These are phyloP conservation scores for Starmerella sp. DNA, from an alignment of 805 yeast species.

Conservation along the genomic window DNA sequence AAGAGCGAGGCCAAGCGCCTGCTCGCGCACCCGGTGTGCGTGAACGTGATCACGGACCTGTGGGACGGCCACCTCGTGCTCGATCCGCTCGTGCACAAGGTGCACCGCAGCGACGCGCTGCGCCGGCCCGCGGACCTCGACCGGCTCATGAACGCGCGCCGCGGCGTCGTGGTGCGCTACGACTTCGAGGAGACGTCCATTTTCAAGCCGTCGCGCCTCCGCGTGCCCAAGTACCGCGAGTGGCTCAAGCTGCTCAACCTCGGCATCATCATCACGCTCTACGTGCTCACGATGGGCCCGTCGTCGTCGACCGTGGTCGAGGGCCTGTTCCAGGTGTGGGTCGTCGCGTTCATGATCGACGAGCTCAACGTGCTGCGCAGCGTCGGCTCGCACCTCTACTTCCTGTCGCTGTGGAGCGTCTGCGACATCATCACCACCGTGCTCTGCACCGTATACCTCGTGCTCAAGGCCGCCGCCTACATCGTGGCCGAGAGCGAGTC, in stretches of 20 bases:
- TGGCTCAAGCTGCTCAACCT: slow-evolving; percentile 27
- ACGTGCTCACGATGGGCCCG: slow-evolving; percentile 24
- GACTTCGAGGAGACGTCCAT: slow-evolving; percentile 29
- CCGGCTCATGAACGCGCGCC: slow-evolving; percentile 23
- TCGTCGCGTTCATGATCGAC: slow-evolving; percentile 39
- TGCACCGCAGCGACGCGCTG: slow-evolving; percentile 25
- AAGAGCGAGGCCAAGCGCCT: slow-evolving; percentile 43
- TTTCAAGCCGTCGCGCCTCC: slow-evolving; percentile 31
- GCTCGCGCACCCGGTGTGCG: slow-evolving; percentile 42
- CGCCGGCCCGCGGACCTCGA: slow-evolving; percentile 22
- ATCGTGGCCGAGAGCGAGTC: background rate
- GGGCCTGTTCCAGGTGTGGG: slow-evolving; percentile 35
- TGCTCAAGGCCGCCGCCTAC: slow-evolving; percentile 20
- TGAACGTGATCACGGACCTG: slow-evolving; percentile 37
- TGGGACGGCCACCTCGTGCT: slow-evolving; percentile 43
- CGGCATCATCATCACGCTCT: slow-evolving; percentile 26
- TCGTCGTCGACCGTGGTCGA: slow-evolving; percentile 25
- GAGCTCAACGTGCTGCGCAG: slow-evolving; percentile 35
- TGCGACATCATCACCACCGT: slow-evolving; percentile 36
- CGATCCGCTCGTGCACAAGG: slow-evolving; percentile 31
- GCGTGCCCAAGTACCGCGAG: slow-evolving; percentile 33
- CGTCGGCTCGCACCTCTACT: slow-evolving; percentile 38
- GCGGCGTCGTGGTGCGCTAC: slow-evolving; percentile 30
- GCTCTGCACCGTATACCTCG: slow-evolving; percentile 31
- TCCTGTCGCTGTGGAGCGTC: slow-evolving; percentile 43